These are phyloP conservation scores for Chrysopogon serrulatus DNA, from an alignment of 176 grass and related monocot species.

Conservation along the genomic window DNA sequence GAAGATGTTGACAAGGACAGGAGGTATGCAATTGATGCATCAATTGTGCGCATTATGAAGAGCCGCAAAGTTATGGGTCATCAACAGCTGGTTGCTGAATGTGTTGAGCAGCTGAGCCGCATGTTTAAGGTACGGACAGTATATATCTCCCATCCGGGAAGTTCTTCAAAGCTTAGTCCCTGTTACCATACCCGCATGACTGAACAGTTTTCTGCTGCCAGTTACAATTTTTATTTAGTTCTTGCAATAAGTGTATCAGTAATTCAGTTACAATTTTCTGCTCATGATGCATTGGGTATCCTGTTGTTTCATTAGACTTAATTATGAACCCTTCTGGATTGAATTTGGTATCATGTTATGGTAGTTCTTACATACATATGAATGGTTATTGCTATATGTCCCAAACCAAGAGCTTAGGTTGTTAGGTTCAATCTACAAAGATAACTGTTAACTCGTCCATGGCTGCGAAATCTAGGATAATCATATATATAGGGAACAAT, in stretches of 20 bases:
- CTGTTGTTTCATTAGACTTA: not conserved
- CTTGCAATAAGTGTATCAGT: not conserved
- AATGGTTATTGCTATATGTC: not conserved
- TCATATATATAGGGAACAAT: too few relatives aligned
- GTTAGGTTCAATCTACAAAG: not conserved
- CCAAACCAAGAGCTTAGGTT: not conserved
- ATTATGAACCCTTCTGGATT: not conserved
- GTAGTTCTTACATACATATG: not conserved
- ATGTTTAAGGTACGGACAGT: slow-evolving; percentile 76
- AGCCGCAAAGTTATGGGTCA: slow-evolving; percentile 85
- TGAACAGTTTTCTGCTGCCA: not conserved
- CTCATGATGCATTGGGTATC: not conserved
- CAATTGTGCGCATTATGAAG: slow-evolving; percentile 98
- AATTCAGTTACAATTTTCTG: not conserved
- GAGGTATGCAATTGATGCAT: slow-evolving; percentile 96
- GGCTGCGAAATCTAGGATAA: not conserved
- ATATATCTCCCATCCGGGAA: not conserved
- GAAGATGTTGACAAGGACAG: slow-evolving; percentile 97
- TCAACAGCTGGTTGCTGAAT: slow-evolving; percentile 80
- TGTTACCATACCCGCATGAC: not conserved
- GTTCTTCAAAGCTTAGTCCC: not conserved
- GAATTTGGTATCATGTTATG: not conserved
- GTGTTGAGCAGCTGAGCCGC: slow-evolving; percentile 92
- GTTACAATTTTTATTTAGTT: not conserved
- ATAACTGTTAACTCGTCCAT: not conserved